Conservation (phyloP, 2,329 filamentous ascomycete species). For the Orbilia blumenaviensis region DNA sequence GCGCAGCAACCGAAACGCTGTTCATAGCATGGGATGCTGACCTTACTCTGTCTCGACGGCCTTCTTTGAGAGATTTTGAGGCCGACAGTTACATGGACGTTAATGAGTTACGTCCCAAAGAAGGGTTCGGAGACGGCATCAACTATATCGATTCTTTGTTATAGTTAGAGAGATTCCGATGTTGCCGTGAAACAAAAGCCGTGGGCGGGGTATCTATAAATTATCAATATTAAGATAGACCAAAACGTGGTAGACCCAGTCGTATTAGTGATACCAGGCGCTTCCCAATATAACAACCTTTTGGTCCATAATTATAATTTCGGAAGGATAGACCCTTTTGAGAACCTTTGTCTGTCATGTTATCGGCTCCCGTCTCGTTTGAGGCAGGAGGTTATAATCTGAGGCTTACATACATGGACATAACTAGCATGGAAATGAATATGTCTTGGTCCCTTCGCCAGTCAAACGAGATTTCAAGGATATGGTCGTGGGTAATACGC, state of each 20-base stretch:
- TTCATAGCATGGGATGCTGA: not conserved
- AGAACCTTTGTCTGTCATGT: constrained; percentile 31
- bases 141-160: constrained; percentile 7
- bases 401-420: constrained; percentile 26
- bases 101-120: too few species aligned
- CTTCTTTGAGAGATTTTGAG: not conserved
- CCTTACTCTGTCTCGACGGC: not conserved
- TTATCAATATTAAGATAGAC: constrained; percentile 21
- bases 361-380: constrained; percentile 25
- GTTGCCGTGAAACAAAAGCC: constrained; percentile 19
- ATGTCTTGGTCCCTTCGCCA: constrained; percentile 46
- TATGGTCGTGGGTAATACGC: not conserved
- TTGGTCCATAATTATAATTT: constrained; percentile 36
- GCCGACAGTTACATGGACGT: not conserved
- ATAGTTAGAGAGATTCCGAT: not conserved
- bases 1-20: not conserved
- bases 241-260: constrained; percentile 19
- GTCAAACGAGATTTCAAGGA: constrained; percentile 26
- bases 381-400: constrained; percentile 42
- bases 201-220: constrained; percentile 29
- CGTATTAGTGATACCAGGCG: not conserved
- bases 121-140: not conserved
- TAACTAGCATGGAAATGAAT: constrained; percentile 38
- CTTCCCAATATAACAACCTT: constrained; percentile 7
- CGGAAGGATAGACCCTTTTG: constrained; percentile 35